Evolutionary conservation across 768 basidiomycete species (phyloP), one percentile per base, ranked within the genome.

Genomic region (Aureoboletus auriporus): DNA sequence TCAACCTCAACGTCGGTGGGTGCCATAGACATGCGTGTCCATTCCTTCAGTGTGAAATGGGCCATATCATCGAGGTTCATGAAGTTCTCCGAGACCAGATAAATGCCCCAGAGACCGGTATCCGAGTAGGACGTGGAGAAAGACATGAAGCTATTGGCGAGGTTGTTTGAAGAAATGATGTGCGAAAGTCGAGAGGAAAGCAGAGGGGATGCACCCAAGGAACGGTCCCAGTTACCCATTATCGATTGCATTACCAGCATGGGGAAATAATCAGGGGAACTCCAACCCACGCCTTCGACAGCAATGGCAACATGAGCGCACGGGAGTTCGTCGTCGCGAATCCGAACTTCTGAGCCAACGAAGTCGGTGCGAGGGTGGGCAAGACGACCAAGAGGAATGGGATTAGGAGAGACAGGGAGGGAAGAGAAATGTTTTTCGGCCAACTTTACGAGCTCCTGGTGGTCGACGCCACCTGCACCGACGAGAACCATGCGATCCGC

Each of bases 51-150:
- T 14, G 93, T 95, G 70, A 94, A 95, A 74, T 99, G 95, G 42
- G 82, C 67, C 52, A 97, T 74, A 66, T 98, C 95, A 61, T 98
- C 95, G 38, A 98, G 76, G 74, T 94, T 93, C 73, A 79, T 78
- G 45, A 93, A 64, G 78, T 97, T 97, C 78, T 99, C 96, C 14
- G 90, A 84, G 50, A 94, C 91, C 46, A 96, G 73, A 77, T 99
- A 98, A 70, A 97, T 92, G 60, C 95, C 95, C 96, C 95, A 99
- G 30, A 98, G 83, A 49, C 96, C 96, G 16, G 94, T 98, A 70
- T 99, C 96, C 6, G 93, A 93, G 76, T 99, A 99, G 6, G 89
- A 92, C 2, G 95, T 98, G 14, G 93, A 95, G 85, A 98, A 99
- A 45, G 89, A 91, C 91, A 97, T 95, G 86, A 89, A 99, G 50